A percentile compares a stretch with the other conserved stretches of the same genome.
These are phyloP conservation scores for Rhizoclosmatium globosum DNA, from an alignment of 192 early-diverging fungal species.

Conservation along the genomic window DNA sequence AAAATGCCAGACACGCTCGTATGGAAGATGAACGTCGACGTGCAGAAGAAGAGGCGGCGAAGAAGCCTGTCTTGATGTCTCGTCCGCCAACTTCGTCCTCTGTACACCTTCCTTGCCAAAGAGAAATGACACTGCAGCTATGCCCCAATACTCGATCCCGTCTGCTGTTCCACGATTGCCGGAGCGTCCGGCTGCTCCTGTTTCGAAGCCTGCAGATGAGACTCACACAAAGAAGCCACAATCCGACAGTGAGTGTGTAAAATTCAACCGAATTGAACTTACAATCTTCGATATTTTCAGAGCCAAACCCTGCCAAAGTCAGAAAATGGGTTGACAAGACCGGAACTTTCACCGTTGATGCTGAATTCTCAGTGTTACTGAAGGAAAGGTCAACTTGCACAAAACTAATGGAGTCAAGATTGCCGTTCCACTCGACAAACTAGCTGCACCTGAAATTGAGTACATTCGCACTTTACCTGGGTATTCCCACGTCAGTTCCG, in stretches of 20 bases:
- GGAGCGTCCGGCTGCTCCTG: conserved; percentile 40
- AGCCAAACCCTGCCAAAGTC: conserved; percentile 70
- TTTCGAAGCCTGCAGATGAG: conserved; percentile 33
- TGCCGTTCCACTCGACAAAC: conserved; percentile 88
- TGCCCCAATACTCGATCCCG: conserved; percentile 22
- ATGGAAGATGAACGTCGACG: conserved; percentile 38
- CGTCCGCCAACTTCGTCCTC: conserved; percentile 10
- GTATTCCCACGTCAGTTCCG: conserved; percentile 38
- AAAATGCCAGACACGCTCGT: conserved; percentile 22
- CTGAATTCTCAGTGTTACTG: conserved; percentile 80
- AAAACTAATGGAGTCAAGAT: conserved; percentile 96
- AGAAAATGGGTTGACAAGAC: conserved; percentile 94
- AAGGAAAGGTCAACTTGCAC: conserved; percentile 92
- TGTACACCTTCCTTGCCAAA: conserved; percentile 31
- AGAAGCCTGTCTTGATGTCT: conserved; percentile 21
- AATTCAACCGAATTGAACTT: not conserved
- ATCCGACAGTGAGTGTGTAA: conserved; percentile 34
- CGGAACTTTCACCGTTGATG: conserved; percentile 92
- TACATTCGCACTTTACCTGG: conserved; percentile 54
- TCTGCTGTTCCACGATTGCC: conserved; percentile 39
- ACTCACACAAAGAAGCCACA: conserved; percentile 14
- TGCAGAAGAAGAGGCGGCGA: conserved; percentile 9
- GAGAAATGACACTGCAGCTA: conserved; percentile 14
- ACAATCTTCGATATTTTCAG: conserved; percentile 15
- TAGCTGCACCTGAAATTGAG: conserved; percentile 65